Percentiles rank a stretch among this genome's conserved stretches.
Conservation (phyloP, 139 green algal species). For the Volvox africanus region DNA sequence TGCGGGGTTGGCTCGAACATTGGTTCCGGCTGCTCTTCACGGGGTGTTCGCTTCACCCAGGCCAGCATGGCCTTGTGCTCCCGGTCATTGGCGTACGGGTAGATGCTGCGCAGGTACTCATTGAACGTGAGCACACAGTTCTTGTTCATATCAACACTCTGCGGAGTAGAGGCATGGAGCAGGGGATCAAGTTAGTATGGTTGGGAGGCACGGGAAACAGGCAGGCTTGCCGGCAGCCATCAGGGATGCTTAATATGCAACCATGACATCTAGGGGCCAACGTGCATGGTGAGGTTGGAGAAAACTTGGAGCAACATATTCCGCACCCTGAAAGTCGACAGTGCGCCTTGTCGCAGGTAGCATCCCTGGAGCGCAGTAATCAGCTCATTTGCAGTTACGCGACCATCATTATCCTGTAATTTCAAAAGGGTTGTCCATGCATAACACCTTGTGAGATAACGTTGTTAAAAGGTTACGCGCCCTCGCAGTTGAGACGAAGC, state of each 20-base stretch:
- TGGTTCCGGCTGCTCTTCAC: not conserved
- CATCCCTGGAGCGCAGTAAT: not conserved
- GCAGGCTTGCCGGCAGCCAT: too few species aligned
- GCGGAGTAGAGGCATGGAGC: not conserved
- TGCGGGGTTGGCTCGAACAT: not conserved
- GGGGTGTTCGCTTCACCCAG: not conserved
- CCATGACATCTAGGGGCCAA: too few species aligned
- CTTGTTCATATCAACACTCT: constrained; percentile 32
- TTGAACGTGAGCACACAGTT: constrained; percentile 23
- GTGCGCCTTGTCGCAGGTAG: not conserved
- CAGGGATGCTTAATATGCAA: too few species aligned
- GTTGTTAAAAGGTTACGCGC: too few species aligned
- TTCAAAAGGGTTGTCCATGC: too few species aligned
- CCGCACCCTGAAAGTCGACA: constrained; percentile 17
- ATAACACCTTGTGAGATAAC: too few species aligned
- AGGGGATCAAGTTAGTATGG: too few species aligned
- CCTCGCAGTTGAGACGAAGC: too few species aligned
- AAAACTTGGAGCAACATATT: not conserved
- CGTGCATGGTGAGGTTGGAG: too few species aligned
- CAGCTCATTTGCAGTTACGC: constrained; percentile 9
- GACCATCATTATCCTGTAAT: constrained; percentile 23
- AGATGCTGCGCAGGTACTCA: constrained; percentile 44
- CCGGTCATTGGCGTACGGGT: constrained; percentile 2
- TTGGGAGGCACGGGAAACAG: too few species aligned
- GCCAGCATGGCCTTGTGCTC: constrained; percentile 14